phyloP scores from a whole-genome alignment of 2,329 filamentous ascomycete genomes.

The Endocalyx cinctus region DNA sequence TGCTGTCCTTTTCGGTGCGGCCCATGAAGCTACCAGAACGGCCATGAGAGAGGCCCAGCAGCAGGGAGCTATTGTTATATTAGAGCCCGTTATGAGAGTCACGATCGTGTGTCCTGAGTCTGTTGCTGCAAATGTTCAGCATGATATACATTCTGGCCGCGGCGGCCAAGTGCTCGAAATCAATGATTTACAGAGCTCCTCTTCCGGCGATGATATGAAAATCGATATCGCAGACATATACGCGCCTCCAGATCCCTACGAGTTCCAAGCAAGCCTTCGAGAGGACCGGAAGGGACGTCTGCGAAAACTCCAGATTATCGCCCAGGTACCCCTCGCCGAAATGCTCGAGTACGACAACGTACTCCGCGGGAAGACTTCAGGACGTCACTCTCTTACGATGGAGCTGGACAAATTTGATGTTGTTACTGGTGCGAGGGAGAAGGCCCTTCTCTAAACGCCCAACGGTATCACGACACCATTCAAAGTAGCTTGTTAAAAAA shows the following conservation, averaged over 20 bases:
- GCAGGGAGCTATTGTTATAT: constrained; percentile 56
- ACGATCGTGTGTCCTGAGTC: constrained; percentile 81
- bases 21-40: constrained; percentile 59
- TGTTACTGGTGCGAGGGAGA: constrained; percentile 52
- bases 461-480: too few species aligned
- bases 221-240: constrained; percentile 78
- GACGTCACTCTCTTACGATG: constrained; percentile 61
- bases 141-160: constrained; percentile 70
- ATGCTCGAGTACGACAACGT: constrained; percentile 95
- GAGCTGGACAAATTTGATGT: constrained; percentile 53
- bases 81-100: constrained; percentile 92
- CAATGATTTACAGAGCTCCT: constrained; percentile 63
- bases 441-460: constrained; percentile 33
- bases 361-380: constrained; percentile 81
- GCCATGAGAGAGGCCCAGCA: constrained; percentile 61
- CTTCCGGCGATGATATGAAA: constrained; percentile 45
- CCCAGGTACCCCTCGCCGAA: constrained; percentile 87
- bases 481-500: background rate
- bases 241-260: constrained; percentile 79
- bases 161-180: constrained; percentile 75
- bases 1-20: constrained; percentile 61
- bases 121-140: constrained; percentile 74
- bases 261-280: constrained; percentile 52
- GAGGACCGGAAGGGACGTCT: constrained; percentile 42
- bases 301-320: constrained; percentile 64